Evolutionary conservation across 1,284 basidiomycete species (phyloP).

Genomic region (Cutaneotrichosporon daszewskae): DNA sequence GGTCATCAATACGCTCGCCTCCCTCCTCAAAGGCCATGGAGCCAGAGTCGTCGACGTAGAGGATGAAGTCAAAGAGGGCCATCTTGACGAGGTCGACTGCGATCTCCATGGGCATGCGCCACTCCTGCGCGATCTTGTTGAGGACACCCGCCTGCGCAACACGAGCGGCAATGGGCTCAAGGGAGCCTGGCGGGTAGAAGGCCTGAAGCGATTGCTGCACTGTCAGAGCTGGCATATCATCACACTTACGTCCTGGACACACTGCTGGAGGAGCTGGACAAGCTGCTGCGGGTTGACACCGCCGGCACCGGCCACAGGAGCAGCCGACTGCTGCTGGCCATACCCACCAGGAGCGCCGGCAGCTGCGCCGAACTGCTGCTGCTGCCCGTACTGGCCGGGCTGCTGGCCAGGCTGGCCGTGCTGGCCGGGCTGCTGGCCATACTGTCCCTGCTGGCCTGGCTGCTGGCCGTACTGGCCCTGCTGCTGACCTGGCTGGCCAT

Average conservation of each 20-base stretch:
- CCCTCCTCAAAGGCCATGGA: constrained; percentile 48
- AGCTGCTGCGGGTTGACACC: constrained; percentile 20
- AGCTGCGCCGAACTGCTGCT: constrained; percentile 15
- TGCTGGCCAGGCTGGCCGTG: constrained; percentile 11
- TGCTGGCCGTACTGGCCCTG: constrained; percentile 24
- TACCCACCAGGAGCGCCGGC: too few species aligned
- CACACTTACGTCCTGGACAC: constrained; percentile 46
- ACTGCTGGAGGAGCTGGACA: constrained; percentile 32
- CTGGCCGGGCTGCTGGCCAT: constrained; percentile 29
- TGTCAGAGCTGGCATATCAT: constrained; percentile 13
- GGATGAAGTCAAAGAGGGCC: constrained; percentile 44
- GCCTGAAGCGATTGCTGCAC: constrained; percentile 46
- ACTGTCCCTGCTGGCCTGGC: constrained; percentile 18
- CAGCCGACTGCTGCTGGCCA: too few species aligned
- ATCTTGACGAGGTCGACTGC: constrained; percentile 49
- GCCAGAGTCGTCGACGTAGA: constrained; percentile 48
- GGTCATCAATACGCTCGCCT: constrained; percentile 48
- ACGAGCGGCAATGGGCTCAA: constrained; percentile 47
- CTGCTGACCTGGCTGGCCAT: constrained; percentile 15
- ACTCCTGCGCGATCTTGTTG: constrained; percentile 45
- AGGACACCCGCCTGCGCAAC: constrained; percentile 47
- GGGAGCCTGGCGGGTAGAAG: constrained; percentile 48
- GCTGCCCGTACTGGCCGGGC: constrained; percentile 16
- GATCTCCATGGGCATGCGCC: constrained; percentile 49
- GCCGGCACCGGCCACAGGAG: constrained; percentile 31